A percentile compares a stretch with the other conserved stretches of the same genome.
Conservation (phyloP, 768 basidiomycete species). For the Auricularia sp. region DNA sequence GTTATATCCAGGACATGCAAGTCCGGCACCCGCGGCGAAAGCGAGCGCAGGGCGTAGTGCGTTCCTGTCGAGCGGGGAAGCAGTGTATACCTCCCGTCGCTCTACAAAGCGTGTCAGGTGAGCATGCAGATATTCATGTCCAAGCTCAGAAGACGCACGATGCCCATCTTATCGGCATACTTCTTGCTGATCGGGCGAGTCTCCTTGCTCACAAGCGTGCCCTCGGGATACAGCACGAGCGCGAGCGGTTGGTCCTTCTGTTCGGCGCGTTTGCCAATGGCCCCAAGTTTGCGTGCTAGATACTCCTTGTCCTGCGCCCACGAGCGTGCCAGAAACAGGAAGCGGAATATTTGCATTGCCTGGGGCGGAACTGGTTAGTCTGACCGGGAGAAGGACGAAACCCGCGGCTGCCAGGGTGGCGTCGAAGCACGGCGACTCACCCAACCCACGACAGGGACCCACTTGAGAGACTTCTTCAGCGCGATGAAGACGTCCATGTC, state of each 20-base stretch:
- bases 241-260: slow-evolving; percentile 60
- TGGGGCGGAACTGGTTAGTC: slow-evolving; percentile 16
- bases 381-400: neutral
- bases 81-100: slow-evolving; percentile 69
- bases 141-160: slow-evolving; percentile 45
- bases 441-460: slow-evolving; percentile 82
- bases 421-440: slow-evolving; percentile 30
- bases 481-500: slow-evolving; percentile 79
- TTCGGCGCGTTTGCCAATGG: slow-evolving; percentile 61
- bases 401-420: neutral
- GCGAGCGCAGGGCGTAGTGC: slow-evolving; percentile 70
- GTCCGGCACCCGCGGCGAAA: slow-evolving; percentile 64
- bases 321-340: slow-evolving; percentile 86
- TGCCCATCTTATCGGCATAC: slow-evolving; percentile 79
- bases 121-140: neutral
- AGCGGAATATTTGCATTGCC: slow-evolving; percentile 91
- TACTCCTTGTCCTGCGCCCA: slow-evolving; percentile 80
- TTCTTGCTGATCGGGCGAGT: slow-evolving; percentile 79
- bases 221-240: slow-evolving; percentile 89
- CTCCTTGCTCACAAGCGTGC: slow-evolving; percentile 80
- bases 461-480: slow-evolving; percentile 82
- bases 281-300: slow-evolving; percentile 53
- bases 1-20: slow-evolving; percentile 86
- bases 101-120: slow-evolving; percentile 29
- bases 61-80: slow-evolving; percentile 90